Percentiles rank a stretch among this genome's conserved stretches.
Evolutionary conservation across 768 basidiomycete genomes (phyloP).

Genomic region (Leccinum incarnatum): DNA sequence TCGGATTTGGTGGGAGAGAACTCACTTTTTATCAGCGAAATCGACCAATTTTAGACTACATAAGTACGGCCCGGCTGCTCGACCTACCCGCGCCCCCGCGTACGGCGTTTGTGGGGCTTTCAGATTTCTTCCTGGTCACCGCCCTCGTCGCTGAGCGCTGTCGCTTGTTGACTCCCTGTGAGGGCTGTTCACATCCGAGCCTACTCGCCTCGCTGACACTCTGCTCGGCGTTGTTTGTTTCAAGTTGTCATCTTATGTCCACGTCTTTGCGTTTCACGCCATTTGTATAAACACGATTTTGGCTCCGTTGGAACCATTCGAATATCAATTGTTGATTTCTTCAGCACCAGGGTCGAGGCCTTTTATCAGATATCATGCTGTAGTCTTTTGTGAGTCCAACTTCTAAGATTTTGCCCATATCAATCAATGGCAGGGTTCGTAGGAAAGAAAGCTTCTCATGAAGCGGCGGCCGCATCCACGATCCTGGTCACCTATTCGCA

Average conservation of each 20-base stretch:
- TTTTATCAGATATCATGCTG: background rate
- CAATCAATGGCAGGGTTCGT: background rate
- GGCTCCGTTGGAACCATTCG: no score
- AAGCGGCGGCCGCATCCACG: background rate
- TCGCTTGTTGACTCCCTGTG: background rate
- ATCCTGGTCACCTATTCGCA: background rate
- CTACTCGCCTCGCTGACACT: background rate
- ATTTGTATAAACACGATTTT: background rate
- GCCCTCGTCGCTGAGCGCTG: background rate
- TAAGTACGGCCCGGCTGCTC: slow-evolving; percentile 10
- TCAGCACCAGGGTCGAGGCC: no score
- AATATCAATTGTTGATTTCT: no score
- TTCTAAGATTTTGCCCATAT: background rate
- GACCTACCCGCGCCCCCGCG: slow-evolving; percentile 3
- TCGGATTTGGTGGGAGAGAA: background rate
- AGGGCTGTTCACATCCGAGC: background rate
- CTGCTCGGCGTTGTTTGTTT: background rate
- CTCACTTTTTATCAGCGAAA: slow-evolving; percentile 10
- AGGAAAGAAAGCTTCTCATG: background rate
- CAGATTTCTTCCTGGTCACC: background rate
- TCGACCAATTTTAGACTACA: background rate
- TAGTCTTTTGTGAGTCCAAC: background rate
- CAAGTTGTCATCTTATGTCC: background rate
- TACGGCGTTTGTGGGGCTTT: background rate
- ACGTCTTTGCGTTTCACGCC: no score